Percentiles rank a stretch among this genome's conserved stretches.
Conservation (phyloP, 176 grass and related monocot species). For the Avena insularis region DNA sequence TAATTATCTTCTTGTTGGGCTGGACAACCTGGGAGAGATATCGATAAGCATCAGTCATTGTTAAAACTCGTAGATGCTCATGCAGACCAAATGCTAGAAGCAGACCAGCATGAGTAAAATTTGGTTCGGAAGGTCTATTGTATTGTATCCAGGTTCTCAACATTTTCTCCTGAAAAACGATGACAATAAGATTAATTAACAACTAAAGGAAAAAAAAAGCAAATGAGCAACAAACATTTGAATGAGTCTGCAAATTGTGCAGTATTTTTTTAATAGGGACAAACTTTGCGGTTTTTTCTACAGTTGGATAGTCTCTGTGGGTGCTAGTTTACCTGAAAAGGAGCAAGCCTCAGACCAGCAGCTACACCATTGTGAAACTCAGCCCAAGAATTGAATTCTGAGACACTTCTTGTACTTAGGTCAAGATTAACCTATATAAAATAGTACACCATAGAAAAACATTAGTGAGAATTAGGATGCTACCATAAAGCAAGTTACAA, state of each 20-base stretch:
- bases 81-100: constrained; percentile 97
- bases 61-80: constrained; percentile 78
- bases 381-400: constrained; percentile 90
- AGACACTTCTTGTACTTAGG: constrained; percentile 74
- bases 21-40: constrained; percentile 85
- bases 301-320: constrained; percentile 10
- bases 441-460: constrained; percentile 36
- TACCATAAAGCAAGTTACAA: constrained; percentile 25
- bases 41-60: constrained; percentile 82
- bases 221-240: constrained; percentile 24
- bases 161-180: constrained; percentile 85
- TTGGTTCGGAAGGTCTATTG: constrained; percentile 91
- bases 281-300: constrained; percentile 19
- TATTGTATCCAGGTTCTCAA: constrained; percentile 97
- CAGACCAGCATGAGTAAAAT: constrained; percentile 90
- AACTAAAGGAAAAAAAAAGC: constrained; percentile 31
- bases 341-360: constrained; percentile 92
- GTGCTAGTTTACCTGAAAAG: constrained; percentile 73
- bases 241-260: constrained; percentile 6
- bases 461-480: constrained; percentile 38
- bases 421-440: constrained; percentile 92
- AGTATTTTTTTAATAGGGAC: constrained; percentile 6
- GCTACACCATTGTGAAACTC: constrained; percentile 98
- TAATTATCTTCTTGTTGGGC: constrained; percentile 8
- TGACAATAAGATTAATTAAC: constrained; percentile 32